phyloP scores from a whole-genome alignment of 169 alveolate species.

The Eimeria sp. region DNA sequence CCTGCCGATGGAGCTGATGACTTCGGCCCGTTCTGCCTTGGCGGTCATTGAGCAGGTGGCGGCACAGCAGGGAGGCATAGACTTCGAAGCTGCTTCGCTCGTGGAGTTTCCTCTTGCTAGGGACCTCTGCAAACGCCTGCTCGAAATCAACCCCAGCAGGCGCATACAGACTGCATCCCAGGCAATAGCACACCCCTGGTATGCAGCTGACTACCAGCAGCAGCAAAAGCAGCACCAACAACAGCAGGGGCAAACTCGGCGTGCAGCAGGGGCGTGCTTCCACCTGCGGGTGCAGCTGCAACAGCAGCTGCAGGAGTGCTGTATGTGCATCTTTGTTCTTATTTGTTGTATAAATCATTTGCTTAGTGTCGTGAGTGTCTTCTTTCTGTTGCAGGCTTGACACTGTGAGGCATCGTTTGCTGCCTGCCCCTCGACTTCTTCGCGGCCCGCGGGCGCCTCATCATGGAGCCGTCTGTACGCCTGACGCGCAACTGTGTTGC shows the following conservation, averaged over 20 bases:
- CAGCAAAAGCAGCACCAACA: background rate
- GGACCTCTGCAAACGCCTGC: slow-evolving; percentile 92
- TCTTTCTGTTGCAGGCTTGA: slow-evolving; percentile 24
- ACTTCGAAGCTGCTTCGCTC: slow-evolving; percentile 93
- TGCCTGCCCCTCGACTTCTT: background rate
- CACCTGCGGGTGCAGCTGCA: background rate
- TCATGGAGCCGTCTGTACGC: background rate
- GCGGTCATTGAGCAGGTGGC: slow-evolving; percentile 87
- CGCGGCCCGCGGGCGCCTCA: background rate
- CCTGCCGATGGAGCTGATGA: slow-evolving; percentile 93
- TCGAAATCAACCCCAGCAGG: slow-evolving; percentile 91
- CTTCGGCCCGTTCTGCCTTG: slow-evolving; percentile 91
- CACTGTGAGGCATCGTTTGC: background rate
- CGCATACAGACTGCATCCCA: slow-evolving; percentile 90
- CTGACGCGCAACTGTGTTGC: too few species aligned
- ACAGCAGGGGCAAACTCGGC: too few species aligned
- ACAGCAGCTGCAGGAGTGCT: background rate
- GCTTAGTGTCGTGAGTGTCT: too few species aligned
- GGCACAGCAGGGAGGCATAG: slow-evolving; percentile 75
- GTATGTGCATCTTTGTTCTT: background rate
- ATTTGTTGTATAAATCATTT: too few species aligned
- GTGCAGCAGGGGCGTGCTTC: background rate
- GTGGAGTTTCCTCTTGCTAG: slow-evolving; percentile 94
- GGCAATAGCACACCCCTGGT: slow-evolving; percentile 96
- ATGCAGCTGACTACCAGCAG: background rate